Percentiles rank a stretch among this genome's conserved stretches.
These are phyloP conservation scores for Endothia cerciana DNA, from an alignment of 2,329 filamentous ascomycete genomes.

Conservation along the genomic window DNA sequence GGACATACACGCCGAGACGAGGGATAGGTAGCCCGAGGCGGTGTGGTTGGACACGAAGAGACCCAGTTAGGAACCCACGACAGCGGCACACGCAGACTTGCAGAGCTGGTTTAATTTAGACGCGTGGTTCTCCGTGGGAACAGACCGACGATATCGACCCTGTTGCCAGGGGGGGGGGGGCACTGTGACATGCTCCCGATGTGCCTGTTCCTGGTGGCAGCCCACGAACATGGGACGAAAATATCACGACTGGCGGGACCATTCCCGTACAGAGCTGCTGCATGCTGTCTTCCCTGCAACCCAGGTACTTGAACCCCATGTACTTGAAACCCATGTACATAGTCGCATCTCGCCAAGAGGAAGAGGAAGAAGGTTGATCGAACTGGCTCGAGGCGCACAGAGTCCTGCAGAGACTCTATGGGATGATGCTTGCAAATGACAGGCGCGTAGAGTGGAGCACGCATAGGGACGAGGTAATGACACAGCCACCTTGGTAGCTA, in stretches of 20 bases:
- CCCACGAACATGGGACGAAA: neutral
- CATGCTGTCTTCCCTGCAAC: neutral
- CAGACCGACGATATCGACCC: neutral
- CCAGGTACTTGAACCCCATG: neutral
- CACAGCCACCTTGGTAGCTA: constrained; percentile 10
- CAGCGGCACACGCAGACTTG: constrained; percentile 19
- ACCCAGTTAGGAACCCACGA: constrained; percentile 10
- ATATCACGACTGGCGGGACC: neutral
- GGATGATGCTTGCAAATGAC: constrained; percentile 16
- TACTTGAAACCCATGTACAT: neutral
- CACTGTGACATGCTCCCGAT: neutral
- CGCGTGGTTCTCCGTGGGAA: neutral
- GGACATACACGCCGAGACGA: constrained; percentile 6
- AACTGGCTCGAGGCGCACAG: neutral
- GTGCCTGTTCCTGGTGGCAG: neutral
- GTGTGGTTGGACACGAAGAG: constrained; percentile 21
- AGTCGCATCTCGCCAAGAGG: neutral
- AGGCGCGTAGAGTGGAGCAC: constrained; percentile 5
- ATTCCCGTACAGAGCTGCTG: neutral
- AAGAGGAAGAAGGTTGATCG: neutral
- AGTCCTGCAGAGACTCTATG: neutral
- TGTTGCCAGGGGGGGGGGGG: neutral
- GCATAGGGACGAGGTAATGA: neutral
- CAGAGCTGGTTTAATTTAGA: constrained; percentile 5
- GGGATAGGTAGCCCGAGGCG: constrained; percentile 4